Base-by-base conservation (phyloP, 1,284 basidiomycete genomes). In the Rhodotorula sp. region DNA sequence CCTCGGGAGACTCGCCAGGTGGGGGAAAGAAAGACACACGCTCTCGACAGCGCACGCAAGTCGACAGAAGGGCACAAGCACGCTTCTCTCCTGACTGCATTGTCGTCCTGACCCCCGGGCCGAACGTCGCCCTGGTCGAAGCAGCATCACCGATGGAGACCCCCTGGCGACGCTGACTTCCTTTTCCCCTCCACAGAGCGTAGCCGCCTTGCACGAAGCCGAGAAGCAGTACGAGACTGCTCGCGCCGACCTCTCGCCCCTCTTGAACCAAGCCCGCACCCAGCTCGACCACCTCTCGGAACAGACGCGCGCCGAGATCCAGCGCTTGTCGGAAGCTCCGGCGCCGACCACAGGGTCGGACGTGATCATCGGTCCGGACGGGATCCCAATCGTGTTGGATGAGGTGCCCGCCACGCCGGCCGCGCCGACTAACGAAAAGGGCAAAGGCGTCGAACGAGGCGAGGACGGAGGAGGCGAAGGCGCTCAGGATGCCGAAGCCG, bases 241-340 rank as follows among this genome's bases (percentile, higher is more conserved):
- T 6, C 68, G 70, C 23, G 74, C 77, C 59, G 78, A 78, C 66
- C 60, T 78, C n/a, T 70, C 77, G 23, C 78, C 78, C 1, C 64
- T 77, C 67, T 47, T 75, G 49, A 64, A 69, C 26, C 70, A 70
- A 31, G 76, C 76, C 3, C 65, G 64, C 6, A 60, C 62, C 47
- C 66, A 75, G 48, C 67, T 75, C 69, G 73, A 73, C 57, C 52
- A 43, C 21, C 66, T 76, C 59, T 59, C 63, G 15, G 67, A 69
- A 21, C 63, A 69, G 61, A 74, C 77, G 14, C 67, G 68, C 47
- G 75, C 77, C 39, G 77, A 78, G 47, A 63, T 79, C 48, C 71
- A 62, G 16, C 68, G 75, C 14, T 59, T 76, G n/a, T 60, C 67
- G 46, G 75, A 72, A 43, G n/a, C 65, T 15, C 29, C 67, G 23